Evolutionary conservation across 2,329 filamentous ascomycete genomes (phyloP).

Genomic region (Microthyrium microscopicum): DNA sequence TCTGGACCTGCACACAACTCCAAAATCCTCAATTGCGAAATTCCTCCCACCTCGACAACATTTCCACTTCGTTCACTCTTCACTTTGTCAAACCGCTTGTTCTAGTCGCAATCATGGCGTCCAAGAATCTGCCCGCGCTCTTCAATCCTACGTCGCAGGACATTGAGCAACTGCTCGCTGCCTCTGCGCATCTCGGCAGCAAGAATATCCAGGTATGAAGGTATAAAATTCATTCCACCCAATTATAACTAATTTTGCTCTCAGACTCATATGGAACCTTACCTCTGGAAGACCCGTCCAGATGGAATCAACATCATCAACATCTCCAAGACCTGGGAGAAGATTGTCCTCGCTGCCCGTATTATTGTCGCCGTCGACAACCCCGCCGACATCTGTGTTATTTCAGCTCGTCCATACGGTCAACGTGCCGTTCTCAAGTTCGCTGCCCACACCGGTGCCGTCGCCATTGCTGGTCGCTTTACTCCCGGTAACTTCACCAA

Average conservation of each 20-base stretch:
- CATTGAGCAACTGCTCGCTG: conserved; percentile 98
- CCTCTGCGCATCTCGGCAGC: conserved; percentile 89
- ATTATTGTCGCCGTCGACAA: conserved; percentile 99
- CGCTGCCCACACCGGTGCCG: conserved; percentile 92
- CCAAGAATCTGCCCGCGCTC: conserved; percentile 78
- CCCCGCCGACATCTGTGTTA: conserved; percentile 80
- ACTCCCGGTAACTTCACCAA: conserved; percentile 99
- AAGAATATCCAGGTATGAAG: conserved; percentile 99
- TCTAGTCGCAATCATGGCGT: conserved; percentile 58
- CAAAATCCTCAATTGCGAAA: conserved; percentile 5
- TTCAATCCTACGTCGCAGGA: conserved; percentile 97
- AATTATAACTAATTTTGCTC: background rate
- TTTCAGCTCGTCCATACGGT: conserved; percentile 98
- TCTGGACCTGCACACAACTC: too few relatives aligned
- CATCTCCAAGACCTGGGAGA: conserved; percentile 99
- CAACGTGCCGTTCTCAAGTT: conserved; percentile 99
- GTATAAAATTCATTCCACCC: conserved; percentile 48
- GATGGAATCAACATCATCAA: conserved; percentile 99
- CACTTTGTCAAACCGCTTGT: background rate
- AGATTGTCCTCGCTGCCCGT: conserved; percentile 95
- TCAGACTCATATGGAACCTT: conserved; percentile 43
- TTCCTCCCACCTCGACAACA: background rate
- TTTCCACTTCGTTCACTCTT: background rate
- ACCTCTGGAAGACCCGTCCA: conserved; percentile 98
- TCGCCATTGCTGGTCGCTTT: conserved; percentile 97